phyloP scores from a whole-genome alignment of 768 basidiomycete species.

The Agrocybe chaxingu region DNA sequence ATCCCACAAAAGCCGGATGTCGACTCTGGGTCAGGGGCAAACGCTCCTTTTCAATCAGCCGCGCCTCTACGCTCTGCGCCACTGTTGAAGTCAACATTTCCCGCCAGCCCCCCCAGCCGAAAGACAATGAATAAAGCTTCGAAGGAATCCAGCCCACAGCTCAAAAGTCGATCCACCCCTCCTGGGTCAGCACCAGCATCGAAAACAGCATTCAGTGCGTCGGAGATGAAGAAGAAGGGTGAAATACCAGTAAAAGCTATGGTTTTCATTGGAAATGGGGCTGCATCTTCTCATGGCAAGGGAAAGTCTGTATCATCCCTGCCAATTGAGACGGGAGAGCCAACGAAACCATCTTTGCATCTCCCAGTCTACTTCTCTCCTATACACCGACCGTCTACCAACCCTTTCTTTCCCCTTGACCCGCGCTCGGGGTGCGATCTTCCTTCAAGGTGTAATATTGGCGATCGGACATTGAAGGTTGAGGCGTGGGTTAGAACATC shows the following conservation, averaged over 20 bases:
- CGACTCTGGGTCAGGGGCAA: constrained; percentile 3
- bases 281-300: constrained; percentile 5
- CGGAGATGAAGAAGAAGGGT: not conserved
- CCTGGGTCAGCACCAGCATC: constrained; percentile 14
- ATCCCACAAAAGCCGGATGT: constrained; percentile 25
- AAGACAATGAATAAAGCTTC: constrained; percentile 1
- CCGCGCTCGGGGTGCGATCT: constrained; percentile 47
- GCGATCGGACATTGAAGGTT: constrained; percentile 47
- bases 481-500: constrained; percentile 55
- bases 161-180: constrained; percentile 1
- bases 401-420: constrained; percentile 72
- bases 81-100: constrained; percentile 3
- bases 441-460: constrained; percentile 50
- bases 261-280: not conserved
- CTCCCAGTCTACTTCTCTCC: constrained; percentile 70
- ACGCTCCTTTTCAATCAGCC: constrained; percentile 3
- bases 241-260: not conserved
- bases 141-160: not conserved
- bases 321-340: not conserved
- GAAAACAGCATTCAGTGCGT: constrained; percentile 7
- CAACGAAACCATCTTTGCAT: constrained; percentile 10
- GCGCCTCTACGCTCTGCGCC: constrained; percentile 16
- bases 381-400: constrained; percentile 79
- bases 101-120: not conserved
- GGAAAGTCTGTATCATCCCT: constrained; percentile 2